Evolutionary conservation across 2,329 filamentous ascomycete species (phyloP).

Genomic region (Spiromastix sp.): DNA sequence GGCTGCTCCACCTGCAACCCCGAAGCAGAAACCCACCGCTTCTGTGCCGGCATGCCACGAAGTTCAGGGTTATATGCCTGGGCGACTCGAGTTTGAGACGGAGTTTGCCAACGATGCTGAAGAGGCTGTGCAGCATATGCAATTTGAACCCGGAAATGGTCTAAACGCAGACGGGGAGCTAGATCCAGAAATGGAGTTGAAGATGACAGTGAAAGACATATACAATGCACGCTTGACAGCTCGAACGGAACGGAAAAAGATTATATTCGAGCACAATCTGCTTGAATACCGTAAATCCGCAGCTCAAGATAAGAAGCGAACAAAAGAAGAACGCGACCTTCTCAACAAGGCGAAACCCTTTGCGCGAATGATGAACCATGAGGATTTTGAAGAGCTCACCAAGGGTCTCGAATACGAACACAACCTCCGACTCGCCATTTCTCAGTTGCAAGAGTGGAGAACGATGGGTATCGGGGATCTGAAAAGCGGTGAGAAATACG

Average conservation of each 20-base stretch:
- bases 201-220: slow-evolving; percentile 96
- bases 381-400: slow-evolving; percentile 79
- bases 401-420: slow-evolving; percentile 82
- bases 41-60: slow-evolving; percentile 95
- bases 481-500: slow-evolving; percentile 81
- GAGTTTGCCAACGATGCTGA: slow-evolving; percentile 97
- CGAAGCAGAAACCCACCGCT: slow-evolving; percentile 91
- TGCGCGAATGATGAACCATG: slow-evolving; percentile 88
- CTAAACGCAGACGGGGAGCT: slow-evolving; percentile 79
- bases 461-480: slow-evolving; percentile 74
- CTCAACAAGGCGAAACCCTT: slow-evolving; percentile 93
- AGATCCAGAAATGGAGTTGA: slow-evolving; percentile 93
- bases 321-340: slow-evolving; percentile 87
- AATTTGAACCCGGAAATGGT: slow-evolving; percentile 92
- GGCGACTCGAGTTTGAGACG: slow-evolving; percentile 91
- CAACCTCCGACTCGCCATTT: slow-evolving; percentile 79
- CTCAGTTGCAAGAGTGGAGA: slow-evolving; percentile 90
- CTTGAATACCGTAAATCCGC: slow-evolving; percentile 90
- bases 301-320: slow-evolving; percentile 83
- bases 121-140: slow-evolving; percentile 96
- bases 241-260: slow-evolving; percentile 86
- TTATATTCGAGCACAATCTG: slow-evolving; percentile 90
- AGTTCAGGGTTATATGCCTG: slow-evolving; percentile 97
- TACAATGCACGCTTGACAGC: slow-evolving; percentile 89
- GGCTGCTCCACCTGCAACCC: slow-evolving; percentile 68